These are phyloP conservation scores for Ophiostoma fasciatum DNA, from an alignment of 2,329 filamentous ascomycete species.

Conservation along the genomic window DNA sequence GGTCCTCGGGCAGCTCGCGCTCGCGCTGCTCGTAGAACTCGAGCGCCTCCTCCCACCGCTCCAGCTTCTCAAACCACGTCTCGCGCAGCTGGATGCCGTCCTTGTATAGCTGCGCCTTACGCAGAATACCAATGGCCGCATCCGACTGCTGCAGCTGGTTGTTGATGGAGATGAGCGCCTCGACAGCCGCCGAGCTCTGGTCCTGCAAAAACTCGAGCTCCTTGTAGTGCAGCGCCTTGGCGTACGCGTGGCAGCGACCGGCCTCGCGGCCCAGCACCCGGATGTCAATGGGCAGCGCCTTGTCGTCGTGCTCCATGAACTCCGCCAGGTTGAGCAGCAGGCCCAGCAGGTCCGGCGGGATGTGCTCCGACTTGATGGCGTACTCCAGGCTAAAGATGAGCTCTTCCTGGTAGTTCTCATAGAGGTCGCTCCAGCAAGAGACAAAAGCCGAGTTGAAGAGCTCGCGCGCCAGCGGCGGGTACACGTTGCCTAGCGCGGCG, in stretches of 20 bases:
- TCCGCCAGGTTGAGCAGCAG: constrained; percentile 91
- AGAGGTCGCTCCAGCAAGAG: constrained; percentile 96
- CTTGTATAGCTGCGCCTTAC: constrained; percentile 88
- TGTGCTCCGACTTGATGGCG: constrained; percentile 86
- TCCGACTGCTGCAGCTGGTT: constrained; percentile 98
- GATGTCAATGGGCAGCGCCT: constrained; percentile 94
- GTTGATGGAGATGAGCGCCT: constrained; percentile 97
- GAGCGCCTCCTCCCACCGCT: constrained; percentile 95
- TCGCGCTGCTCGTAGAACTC: constrained; percentile 85
- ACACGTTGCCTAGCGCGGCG: constrained; percentile 77
- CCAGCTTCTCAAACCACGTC: constrained; percentile 97
- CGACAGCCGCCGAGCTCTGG: constrained; percentile 86
- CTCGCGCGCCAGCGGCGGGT: constrained; percentile 79
- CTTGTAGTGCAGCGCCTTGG: constrained; percentile 97
- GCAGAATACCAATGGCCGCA: constrained; percentile 91
- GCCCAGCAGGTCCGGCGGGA: constrained; percentile 88
- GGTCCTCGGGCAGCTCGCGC: constrained; percentile 43
- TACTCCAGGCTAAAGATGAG: constrained; percentile 91
- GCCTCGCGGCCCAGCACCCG: constrained; percentile 87
- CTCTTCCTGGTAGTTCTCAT: constrained; percentile 93
- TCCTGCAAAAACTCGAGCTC: constrained; percentile 97
- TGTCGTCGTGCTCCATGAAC: constrained; percentile 99
- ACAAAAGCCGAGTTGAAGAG: constrained; percentile 98
- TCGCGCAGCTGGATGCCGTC: constrained; percentile 89
- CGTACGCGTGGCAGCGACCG: constrained; percentile 92